Percentiles rank a stretch among this genome's conserved stretches.
These are phyloP conservation scores for Calvatia gigantea DNA, from an alignment of 768 basidiomycete species.

Conservation along the genomic window DNA sequence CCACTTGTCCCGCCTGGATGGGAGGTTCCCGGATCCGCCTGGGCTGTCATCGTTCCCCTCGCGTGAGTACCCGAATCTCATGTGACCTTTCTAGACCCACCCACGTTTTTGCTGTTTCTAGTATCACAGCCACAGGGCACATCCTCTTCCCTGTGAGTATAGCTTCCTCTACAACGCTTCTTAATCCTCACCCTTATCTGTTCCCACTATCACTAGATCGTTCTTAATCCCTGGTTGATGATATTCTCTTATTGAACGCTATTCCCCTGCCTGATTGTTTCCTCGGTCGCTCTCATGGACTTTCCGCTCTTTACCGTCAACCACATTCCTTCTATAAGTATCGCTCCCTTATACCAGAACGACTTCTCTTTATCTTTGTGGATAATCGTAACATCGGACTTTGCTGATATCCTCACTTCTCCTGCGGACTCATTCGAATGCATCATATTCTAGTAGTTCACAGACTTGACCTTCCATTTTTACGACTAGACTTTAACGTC, in stretches of 20 bases:
- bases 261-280: not conserved
- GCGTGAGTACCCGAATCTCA: slow-evolving; percentile 40
- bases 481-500: not conserved
- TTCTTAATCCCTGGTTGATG: slow-evolving; percentile 88
- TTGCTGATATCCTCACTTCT: not conserved
- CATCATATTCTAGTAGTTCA: not conserved
- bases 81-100: not conserved
- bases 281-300: slow-evolving; percentile 1
- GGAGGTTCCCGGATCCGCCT: slow-evolving; percentile 56
- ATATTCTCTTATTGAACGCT: slow-evolving; percentile 60
- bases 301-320: slow-evolving; percentile 2
- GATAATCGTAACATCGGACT: not conserved
- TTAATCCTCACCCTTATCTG: slow-evolving; percentile 8
- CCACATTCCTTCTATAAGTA: slow-evolving; percentile 17
- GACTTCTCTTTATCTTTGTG: not conserved
- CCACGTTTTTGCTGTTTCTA: slow-evolving; percentile 22
- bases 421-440: not conserved
- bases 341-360: slow-evolving; percentile 16
- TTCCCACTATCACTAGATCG: slow-evolving; percentile 63
- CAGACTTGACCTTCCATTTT: not conserved
- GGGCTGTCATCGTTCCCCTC: slow-evolving; percentile 78
- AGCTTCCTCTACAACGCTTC: not conserved
- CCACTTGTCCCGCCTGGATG: slow-evolving; percentile 58
- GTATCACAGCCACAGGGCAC: slow-evolving; percentile 62
- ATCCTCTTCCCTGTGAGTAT: slow-evolving; percentile 69